These are phyloP conservation scores for Cubamyces sp. DNA, from an alignment of 768 basidiomycete genomes.

Conservation along the genomic window DNA sequence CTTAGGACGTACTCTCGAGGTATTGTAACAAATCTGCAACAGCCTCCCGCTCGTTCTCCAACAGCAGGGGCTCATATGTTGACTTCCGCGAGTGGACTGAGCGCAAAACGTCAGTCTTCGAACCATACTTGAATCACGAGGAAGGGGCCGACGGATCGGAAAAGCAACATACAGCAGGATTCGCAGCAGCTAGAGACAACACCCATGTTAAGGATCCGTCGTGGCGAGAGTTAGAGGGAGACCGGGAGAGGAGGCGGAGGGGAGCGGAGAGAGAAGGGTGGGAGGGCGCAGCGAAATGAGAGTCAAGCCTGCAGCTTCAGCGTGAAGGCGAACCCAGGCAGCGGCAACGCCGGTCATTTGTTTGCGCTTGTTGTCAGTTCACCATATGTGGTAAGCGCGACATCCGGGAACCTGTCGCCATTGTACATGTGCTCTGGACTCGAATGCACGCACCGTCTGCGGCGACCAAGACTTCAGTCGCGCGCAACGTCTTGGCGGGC, in stretches of 20 bases:
- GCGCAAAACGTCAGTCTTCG: conserved; percentile 26
- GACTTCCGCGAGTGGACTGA: conserved; percentile 82
- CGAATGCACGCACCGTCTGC: background rate
- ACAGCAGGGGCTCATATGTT: conserved; percentile 81
- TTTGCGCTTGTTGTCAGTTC: conserved; percentile 17
- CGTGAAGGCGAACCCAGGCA: conserved; percentile 9
- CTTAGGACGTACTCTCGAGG: conserved; percentile 80
- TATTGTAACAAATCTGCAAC: conserved; percentile 97
- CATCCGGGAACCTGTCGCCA: background rate
- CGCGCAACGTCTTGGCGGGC: no score
- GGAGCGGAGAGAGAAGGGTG: conserved; percentile 6
- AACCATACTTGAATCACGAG: conserved; percentile 14
- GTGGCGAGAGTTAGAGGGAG: conserved; percentile 17
- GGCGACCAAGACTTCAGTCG: no score
- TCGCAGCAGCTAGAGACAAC: conserved; percentile 82
- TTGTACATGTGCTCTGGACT: no score
- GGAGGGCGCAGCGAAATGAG: conserved; percentile 16
- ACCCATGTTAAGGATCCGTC: conserved; percentile 54
- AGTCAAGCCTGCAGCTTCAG: conserved; percentile 12
- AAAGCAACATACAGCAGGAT: conserved; percentile 66
- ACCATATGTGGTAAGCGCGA: conserved; percentile 10
- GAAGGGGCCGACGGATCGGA: conserved; percentile 9
- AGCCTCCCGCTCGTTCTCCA: conserved; percentile 95
- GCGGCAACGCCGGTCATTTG: conserved; percentile 20
- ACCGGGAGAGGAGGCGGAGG: conserved; percentile 10